Percentiles rank a stretch among this genome's conserved stretches.
These are phyloP conservation scores for Penicillium daleae DNA, from an alignment of 495 filamentous ascomycete species.

Conservation along the genomic window DNA sequence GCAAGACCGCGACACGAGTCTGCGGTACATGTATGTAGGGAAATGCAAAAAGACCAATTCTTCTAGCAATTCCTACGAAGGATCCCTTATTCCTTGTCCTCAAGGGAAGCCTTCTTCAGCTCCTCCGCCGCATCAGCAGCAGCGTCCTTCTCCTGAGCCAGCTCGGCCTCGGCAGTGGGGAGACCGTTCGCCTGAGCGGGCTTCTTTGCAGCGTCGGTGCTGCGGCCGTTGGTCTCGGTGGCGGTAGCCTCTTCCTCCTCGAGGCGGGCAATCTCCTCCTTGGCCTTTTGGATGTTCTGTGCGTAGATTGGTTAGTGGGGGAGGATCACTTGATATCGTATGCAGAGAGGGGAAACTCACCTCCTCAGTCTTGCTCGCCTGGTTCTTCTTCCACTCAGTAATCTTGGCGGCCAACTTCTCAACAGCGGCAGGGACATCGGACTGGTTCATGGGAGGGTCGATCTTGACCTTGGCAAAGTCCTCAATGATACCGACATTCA, in stretches of 20 bases:
- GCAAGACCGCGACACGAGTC: slow-evolving; percentile 28
- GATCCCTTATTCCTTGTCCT: slow-evolving; percentile 50
- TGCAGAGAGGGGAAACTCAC: slow-evolving; percentile 52
- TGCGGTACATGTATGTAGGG: slow-evolving; percentile 21
- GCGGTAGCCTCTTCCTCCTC: slow-evolving; percentile 54
- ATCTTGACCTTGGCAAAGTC: slow-evolving; percentile 82
- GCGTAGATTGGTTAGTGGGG: slow-evolving; percentile 7
- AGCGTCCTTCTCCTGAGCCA: slow-evolving; percentile 61
- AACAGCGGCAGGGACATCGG: slow-evolving; percentile 72
- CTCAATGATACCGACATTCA: slow-evolving; percentile 87
- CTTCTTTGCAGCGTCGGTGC: slow-evolving; percentile 55
- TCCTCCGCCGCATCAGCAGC: slow-evolving; percentile 60
- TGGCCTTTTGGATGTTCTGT: slow-evolving; percentile 73
- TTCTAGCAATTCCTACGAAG: not conserved
- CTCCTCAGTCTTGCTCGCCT: slow-evolving; percentile 87
- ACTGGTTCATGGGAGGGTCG: slow-evolving; percentile 81
- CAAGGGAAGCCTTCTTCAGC: slow-evolving; percentile 60
- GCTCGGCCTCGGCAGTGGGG: slow-evolving; percentile 56
- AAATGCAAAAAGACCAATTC: slow-evolving; percentile 1
- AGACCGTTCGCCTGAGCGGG: slow-evolving; percentile 57
- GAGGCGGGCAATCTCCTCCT: slow-evolving; percentile 68
- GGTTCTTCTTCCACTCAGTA: slow-evolving; percentile 89
- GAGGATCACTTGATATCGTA: slow-evolving; percentile 21
- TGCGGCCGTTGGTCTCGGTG: slow-evolving; percentile 32
- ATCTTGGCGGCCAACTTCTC: slow-evolving; percentile 94